phyloP scores from a whole-genome alignment of 2,329 filamentous ascomycete species.

The Fusarium tjaetaba region DNA sequence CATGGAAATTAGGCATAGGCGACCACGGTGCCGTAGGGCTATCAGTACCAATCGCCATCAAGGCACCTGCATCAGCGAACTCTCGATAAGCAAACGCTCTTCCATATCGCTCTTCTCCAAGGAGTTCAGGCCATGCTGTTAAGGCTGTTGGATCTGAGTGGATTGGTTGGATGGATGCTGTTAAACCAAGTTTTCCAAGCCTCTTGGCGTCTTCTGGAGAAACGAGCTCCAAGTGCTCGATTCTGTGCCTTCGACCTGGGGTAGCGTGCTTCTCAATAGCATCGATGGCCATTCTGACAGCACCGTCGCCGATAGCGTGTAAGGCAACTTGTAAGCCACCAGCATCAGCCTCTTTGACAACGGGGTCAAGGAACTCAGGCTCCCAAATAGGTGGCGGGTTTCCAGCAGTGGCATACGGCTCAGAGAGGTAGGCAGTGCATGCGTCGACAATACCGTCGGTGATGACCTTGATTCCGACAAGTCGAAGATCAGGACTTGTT shows the following conservation, averaged over 20 bases:
- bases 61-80: slow-evolving; percentile 62
- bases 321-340: slow-evolving; percentile 67
- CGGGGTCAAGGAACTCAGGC: slow-evolving; percentile 57
- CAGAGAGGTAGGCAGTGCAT: slow-evolving; percentile 66
- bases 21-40: slow-evolving; percentile 65
- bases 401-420: slow-evolving; percentile 62
- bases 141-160: slow-evolving; percentile 68
- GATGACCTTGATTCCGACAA: slow-evolving; percentile 70
- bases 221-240: slow-evolving; percentile 71
- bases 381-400: slow-evolving; percentile 63
- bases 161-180: slow-evolving; percentile 64
- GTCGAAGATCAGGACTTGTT: slow-evolving; percentile 52
- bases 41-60: slow-evolving; percentile 65
- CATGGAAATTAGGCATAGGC: slow-evolving; percentile 63
- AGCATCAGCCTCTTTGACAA: slow-evolving; percentile 61
- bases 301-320: slow-evolving; percentile 70
- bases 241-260: slow-evolving; percentile 63
- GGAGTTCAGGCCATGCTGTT: slow-evolving; percentile 64
- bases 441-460: slow-evolving; percentile 71
- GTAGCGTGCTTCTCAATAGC: slow-evolving; percentile 54
- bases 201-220: slow-evolving; percentile 62
- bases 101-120: slow-evolving; percentile 61
- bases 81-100: slow-evolving; percentile 70
- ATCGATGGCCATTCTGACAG: slow-evolving; percentile 66
- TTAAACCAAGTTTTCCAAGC: slow-evolving; percentile 65